Conservation (phyloP, 2,329 filamentous ascomycete genomes). For the Pezicula carpinea region DNA sequence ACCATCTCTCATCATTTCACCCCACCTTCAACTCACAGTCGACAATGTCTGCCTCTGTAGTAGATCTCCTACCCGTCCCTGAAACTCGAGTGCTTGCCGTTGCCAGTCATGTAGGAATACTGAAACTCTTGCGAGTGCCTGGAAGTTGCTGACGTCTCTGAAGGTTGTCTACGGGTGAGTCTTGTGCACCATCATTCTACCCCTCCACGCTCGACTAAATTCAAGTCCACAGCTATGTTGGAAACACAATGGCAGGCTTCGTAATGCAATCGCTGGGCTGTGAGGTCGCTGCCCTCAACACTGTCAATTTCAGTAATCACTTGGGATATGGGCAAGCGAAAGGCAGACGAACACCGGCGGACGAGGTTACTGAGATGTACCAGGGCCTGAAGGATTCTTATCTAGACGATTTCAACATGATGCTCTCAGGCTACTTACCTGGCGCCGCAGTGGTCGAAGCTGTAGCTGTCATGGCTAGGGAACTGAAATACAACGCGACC, state of each 20-base stretch:
- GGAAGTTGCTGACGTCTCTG: conserved; percentile 23
- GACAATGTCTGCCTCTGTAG: conserved; percentile 17
- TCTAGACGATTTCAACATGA: conserved; percentile 86
- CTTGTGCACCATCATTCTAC: background rate
- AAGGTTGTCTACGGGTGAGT: conserved; percentile 74
- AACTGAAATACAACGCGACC: conserved; percentile 64
- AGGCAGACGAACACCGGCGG: conserved; percentile 74
- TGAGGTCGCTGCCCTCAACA: conserved; percentile 91
- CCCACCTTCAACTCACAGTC: background rate
- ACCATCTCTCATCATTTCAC: background rate
- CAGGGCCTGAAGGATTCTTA: conserved; percentile 77
- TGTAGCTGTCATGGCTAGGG: conserved; percentile 77
- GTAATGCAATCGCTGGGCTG: conserved; percentile 91
- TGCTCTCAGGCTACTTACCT: conserved; percentile 92
- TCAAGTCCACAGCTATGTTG: conserved; percentile 69
- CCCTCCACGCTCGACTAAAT: conserved; percentile 12
- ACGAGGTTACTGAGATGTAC: conserved; percentile 82
- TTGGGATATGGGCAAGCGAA: conserved; percentile 87
- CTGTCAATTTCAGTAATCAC: conserved; percentile 97
- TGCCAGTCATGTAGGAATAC: conserved; percentile 81
- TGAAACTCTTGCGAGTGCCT: conserved; percentile 7
- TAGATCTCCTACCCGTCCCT: conserved; percentile 36
- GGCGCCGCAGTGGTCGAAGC: conserved; percentile 79
- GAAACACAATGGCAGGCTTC: conserved; percentile 95
- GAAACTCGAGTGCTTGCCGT: conserved; percentile 74